Evolutionary conservation across 768 basidiomycete genomes (phyloP), one percentile per base, ranked within the genome.

Genomic region (Tulasnella sp.): DNA sequence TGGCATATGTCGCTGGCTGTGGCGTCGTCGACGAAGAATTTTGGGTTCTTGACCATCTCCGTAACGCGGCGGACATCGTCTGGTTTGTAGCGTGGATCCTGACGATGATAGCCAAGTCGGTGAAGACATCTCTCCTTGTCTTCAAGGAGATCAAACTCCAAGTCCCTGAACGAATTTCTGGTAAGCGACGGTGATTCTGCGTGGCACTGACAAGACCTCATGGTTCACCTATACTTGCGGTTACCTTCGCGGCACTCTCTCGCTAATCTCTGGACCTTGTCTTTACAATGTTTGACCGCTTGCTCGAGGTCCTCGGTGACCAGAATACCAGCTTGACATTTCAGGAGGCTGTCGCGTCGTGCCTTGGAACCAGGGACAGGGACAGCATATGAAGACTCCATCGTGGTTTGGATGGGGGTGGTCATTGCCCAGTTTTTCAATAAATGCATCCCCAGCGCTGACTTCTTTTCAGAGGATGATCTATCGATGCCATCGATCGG

Each of bases 61-160:
- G 88, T 86, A n/a, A 90, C 87, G 20, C 90, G 87, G 54, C 85
- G 87, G 16, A 89, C 86, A 80, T 88, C 88, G 7, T 88, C 85
- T 11, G 88, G 85, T 69, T 58, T 76, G 80, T 83, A 85, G 16
- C n/a, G 75, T 18, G 80, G 77, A 83, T 58, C 40, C 44, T 18
- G 58, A 37, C 42, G 9, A 79, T 72, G 11, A 78, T 83, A 48
- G 84, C 84, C 24, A 89, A 83, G 79, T 6, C 88, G 87, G 81
- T 87, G 84, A 34, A 89, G 83, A 81, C 89, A 90, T 9, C 83
- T 83, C 2, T 83, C 81, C 73, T 80, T 72, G 82, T 90, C 88
- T 50, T 86, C 87, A 77, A 88, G 88, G 3, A 90, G 83, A 83
- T 91, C 91, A 79, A 91, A 91, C 82, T 90, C 90, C 31, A 89